Conservation (phyloP, 768 basidiomycete species). For the Suillus weaverae region DNA sequence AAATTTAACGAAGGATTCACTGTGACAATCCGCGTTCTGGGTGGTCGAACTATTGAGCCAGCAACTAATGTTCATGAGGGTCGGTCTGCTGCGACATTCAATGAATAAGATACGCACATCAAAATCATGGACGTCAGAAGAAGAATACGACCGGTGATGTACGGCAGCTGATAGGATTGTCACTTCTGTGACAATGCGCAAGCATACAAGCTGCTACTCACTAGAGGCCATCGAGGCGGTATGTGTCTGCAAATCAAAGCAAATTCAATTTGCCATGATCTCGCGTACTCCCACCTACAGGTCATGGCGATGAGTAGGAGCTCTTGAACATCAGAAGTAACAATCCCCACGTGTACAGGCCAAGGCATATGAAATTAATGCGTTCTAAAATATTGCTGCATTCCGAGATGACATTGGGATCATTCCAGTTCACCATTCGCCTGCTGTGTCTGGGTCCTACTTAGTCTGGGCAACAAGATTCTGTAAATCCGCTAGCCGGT, state of each 20-base stretch:
- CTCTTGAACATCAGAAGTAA: not conserved
- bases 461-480: not conserved
- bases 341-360: not conserved
- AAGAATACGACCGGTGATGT: not conserved
- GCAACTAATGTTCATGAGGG: not conserved
- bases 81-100: not conserved
- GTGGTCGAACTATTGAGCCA: not conserved
- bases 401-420: not conserved
- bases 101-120: not conserved
- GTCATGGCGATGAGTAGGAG: not conserved
- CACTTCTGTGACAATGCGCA: not conserved
- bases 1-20: not conserved
- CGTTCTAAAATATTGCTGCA: not conserved
- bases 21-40: not conserved
- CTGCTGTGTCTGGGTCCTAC: not conserved
- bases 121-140: not conserved
- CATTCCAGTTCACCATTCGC: conserved; percentile 2
- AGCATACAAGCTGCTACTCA: not conserved
- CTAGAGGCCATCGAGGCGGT: not conserved
- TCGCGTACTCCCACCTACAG: not conserved
- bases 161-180: not conserved
- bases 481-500: not conserved
- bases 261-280: not conserved
- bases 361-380: not conserved
- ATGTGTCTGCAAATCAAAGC: not conserved